Percentiles rank a stretch among this genome's conserved stretches.
phyloP scores from a whole-genome alignment of 345 rosid genomes.

The Rhodamnia argentea region DNA sequence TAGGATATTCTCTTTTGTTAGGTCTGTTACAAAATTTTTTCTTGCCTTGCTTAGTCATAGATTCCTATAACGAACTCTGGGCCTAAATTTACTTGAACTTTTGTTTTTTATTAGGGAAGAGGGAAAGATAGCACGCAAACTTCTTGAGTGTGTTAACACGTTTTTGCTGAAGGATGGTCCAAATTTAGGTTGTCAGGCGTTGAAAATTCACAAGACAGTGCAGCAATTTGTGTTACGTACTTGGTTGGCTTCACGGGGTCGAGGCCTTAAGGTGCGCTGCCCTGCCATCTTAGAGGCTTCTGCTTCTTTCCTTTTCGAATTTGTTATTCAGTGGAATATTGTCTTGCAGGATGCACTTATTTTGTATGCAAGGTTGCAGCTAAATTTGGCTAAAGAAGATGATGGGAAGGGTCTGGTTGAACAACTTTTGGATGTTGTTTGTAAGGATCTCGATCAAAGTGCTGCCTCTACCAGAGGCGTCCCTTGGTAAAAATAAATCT shows the following conservation, averaged over 20 bases:
- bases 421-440: slow-evolving; percentile 68
- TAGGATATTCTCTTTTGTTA: slow-evolving; percentile 52
- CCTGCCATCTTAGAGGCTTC: not conserved
- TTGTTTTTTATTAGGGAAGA: slow-evolving; percentile 51
- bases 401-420: slow-evolving; percentile 48
- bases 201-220: slow-evolving; percentile 61
- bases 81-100: not conserved
- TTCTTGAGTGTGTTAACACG: slow-evolving; percentile 70
- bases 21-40: slow-evolving; percentile 28
- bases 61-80: not conserved
- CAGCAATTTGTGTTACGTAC: slow-evolving; percentile 48
- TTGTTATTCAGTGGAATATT: not conserved
- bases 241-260: slow-evolving; percentile 75
- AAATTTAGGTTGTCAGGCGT: slow-evolving; percentile 55
- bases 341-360: slow-evolving; percentile 59
- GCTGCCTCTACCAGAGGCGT: slow-evolving; percentile 29
- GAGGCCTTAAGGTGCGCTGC: slow-evolving; percentile 54
- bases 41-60: not conserved
- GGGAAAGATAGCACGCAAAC: slow-evolving; percentile 84
- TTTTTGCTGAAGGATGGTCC: slow-evolving; percentile 83
- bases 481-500: slow-evolving; percentile 29
- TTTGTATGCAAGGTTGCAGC: slow-evolving; percentile 63
- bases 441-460: slow-evolving; percentile 78
- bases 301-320: not conserved
- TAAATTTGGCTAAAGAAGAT: slow-evolving; percentile 53